Evolutionary conservation across 2,329 filamentous ascomycete genomes (phyloP).

Genomic region (Anthostomella pinea): DNA sequence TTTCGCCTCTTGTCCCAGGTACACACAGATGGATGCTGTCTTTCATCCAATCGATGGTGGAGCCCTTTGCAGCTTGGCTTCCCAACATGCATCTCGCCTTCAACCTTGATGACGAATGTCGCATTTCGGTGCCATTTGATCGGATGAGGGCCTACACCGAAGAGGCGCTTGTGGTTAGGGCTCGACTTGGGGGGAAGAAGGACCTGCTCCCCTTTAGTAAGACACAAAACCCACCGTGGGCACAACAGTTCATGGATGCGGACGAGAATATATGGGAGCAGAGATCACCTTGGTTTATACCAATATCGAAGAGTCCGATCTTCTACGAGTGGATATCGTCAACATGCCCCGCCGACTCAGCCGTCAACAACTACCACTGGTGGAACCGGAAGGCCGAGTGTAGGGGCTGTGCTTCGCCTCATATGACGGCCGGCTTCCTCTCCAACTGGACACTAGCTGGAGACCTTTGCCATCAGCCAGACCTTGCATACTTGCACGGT

Average conservation of each 20-base stretch:
- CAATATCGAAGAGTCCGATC: slow-evolving; percentile 29
- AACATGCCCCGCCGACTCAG: slow-evolving; percentile 46
- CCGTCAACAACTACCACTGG: slow-evolving; percentile 38
- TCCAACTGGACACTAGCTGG: slow-evolving; percentile 38
- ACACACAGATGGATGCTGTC: slow-evolving; percentile 39
- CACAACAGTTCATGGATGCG: slow-evolving; percentile 19
- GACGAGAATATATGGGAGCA: slow-evolving; percentile 24
- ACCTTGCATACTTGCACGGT: slow-evolving; percentile 49
- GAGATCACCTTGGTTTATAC: slow-evolving; percentile 24
- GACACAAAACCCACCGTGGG: slow-evolving; percentile 23
- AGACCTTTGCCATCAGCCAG: slow-evolving; percentile 50
- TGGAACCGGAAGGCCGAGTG: slow-evolving; percentile 38
- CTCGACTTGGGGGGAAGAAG: slow-evolving; percentile 26
- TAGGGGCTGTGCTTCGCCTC: slow-evolving; percentile 33
- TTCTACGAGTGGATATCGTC: slow-evolving; percentile 37
- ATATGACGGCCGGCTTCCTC: slow-evolving; percentile 39
- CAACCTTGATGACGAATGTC: slow-evolving; percentile 49
- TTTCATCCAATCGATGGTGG: slow-evolving; percentile 36
- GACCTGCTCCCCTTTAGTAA: slow-evolving; percentile 20
- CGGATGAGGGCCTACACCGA: slow-evolving; percentile 37
- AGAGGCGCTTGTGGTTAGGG: slow-evolving; percentile 18
- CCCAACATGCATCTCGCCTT: slow-evolving; percentile 54
- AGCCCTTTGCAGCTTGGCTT: slow-evolving; percentile 41
- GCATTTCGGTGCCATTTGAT: slow-evolving; percentile 43
- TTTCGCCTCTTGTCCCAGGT: slow-evolving; percentile 31